phyloP scores from a whole-genome alignment of 331 rosid species.

The Erythrophleum ivorense region DNA sequence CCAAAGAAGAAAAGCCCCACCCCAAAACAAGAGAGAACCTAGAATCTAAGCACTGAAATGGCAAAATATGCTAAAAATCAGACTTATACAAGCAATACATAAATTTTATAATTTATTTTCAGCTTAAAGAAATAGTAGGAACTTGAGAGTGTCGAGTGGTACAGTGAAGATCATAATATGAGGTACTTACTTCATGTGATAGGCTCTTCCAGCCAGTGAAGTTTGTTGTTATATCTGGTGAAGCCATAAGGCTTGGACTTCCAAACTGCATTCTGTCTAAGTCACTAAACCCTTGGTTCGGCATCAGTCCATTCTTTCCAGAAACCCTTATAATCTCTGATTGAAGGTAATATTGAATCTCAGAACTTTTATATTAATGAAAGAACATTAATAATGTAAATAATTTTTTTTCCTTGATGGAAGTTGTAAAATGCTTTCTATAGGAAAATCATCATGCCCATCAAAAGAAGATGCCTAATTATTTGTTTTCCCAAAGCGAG shows the following conservation, averaged over 20 bases:
- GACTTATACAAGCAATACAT: neutral
- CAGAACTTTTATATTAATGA: constrained; percentile 26
- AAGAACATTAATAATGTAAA: constrained; percentile 17
- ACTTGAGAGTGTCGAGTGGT: neutral
- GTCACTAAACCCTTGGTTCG: constrained; percentile 70
- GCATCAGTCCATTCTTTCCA: constrained; percentile 70
- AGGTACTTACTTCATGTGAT: constrained; percentile 63
- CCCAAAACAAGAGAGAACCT: constrained; percentile 13
- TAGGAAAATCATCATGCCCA: neutral
- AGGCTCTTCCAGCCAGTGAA: constrained; percentile 62
- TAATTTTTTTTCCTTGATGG: neutral
- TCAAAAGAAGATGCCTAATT: constrained; percentile 21
- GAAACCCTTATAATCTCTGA: constrained; percentile 76
- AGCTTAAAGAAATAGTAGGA: constrained; percentile 6
- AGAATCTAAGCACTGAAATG: neutral
- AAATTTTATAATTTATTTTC: constrained; percentile 4
- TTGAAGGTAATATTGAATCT: constrained; percentile 31
- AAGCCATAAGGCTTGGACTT: constrained; percentile 63
- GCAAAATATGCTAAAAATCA: constrained; percentile 8
- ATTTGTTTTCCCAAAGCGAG: constrained; percentile 10
- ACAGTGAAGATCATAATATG: neutral
- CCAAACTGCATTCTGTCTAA: constrained; percentile 64
- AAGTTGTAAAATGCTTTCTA: constrained; percentile 4
- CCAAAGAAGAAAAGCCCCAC: neutral
- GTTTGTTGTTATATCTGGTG: constrained; percentile 58